Evolutionary conservation across 1,139 yeast genomes (phyloP).

Genomic region (Candida sanyaensis): DNA sequence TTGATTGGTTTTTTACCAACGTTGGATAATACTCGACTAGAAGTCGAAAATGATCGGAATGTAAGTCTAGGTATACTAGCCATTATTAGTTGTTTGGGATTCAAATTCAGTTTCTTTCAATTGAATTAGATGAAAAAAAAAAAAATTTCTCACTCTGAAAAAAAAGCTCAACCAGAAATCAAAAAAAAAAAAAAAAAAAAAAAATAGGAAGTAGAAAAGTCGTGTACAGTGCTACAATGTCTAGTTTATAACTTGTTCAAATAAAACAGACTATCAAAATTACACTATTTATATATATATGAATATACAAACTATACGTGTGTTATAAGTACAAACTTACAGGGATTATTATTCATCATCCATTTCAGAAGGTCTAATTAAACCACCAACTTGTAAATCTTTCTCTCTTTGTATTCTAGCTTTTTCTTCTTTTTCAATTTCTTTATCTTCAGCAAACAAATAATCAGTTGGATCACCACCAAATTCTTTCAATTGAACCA

Average conservation of each 20-base stretch:
- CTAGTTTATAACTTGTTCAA: neutral
- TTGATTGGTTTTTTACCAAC: constrained; percentile 45
- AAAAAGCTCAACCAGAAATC: neutral
- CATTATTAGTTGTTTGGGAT: neutral
- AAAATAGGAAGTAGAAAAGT: neutral
- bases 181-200: too few relatives aligned
- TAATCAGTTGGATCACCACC: constrained; percentile 96
- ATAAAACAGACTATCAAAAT: neutral
- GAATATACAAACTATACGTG: neutral
- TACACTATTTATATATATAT: neutral
- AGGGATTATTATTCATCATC: constrained; percentile 51
- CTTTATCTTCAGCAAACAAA: constrained; percentile 92
- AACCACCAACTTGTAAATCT: constrained; percentile 89
- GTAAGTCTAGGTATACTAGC: neutral
- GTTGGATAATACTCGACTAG: constrained; percentile 34
- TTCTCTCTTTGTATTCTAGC: constrained; percentile 71
- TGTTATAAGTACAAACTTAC: neutral
- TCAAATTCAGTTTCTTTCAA: neutral
- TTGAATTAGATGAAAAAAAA: neutral
- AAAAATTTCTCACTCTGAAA: neutral
- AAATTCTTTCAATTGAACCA: constrained; percentile 91
- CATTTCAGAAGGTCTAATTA: constrained; percentile 94
- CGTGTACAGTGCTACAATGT: neutral
- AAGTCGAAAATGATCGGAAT: constrained; percentile 23
- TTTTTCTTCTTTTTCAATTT: constrained; percentile 70